Evolutionary conservation across 768 basidiomycete species (phyloP), one percentile per base, ranked within the genome.

Genomic region (Rhizopogon vulgaris): DNA sequence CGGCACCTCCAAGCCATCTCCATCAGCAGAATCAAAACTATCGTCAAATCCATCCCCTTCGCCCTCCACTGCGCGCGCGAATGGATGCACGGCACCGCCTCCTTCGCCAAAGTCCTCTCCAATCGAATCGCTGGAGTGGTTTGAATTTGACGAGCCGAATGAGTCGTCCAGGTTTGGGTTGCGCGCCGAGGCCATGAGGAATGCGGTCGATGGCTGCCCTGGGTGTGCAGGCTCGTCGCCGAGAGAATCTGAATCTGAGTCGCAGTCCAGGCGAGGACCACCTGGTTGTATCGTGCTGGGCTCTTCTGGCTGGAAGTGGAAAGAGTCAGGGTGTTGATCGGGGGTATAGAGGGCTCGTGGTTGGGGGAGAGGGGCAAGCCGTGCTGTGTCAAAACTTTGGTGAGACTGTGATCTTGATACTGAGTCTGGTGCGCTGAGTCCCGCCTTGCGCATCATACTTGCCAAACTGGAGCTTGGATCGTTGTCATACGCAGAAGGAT

Each of bases 181-280:
- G n/a, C 64, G 61, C 47, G 70, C 69, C 0, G 75, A 70, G 2
- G 80, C 84, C 72, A 86, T 78, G 3, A 90, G 69, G 67, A 90
- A 88, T 1, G 84, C 85, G 1, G 80, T 81, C 8, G 84, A 85
- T 1, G 87, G 85, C 56, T 84, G 80, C 4, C 75, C 78, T 3
- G 82, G 76, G 60, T 78, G 75, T 46, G 79, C 69, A 38, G 81
- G 79, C 38, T 75, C 71, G 38, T 74, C 68, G 52, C 79, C 79
- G 49, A 82, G 69, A 25, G 80, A 81, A 61, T 84, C 84, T 2
- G 82, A 83, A 57, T 81, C 78, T 1, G 78, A 81, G 56, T 82
- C 78, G 4, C 69, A 67, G 48, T 74, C 75, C 5, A 63, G 58
- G 15, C 64, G 64, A 1, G 45, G 25, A 17, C 42, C 48, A 36